Base-by-base conservation (phyloP, 2,329 filamentous ascomycete species). In the Aureobasidium musti region DNA sequence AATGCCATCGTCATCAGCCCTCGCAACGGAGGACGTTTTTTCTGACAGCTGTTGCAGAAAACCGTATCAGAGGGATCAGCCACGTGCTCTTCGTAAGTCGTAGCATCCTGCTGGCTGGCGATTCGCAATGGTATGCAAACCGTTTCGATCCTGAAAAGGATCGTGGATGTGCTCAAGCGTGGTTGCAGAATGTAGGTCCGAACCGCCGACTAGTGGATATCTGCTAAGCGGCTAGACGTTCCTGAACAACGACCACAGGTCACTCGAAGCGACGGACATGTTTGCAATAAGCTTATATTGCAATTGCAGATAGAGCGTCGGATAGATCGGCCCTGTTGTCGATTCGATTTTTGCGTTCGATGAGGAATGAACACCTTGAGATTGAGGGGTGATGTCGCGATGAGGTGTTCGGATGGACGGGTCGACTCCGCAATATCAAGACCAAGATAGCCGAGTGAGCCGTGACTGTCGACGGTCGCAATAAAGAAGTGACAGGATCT, bases 151-250 rank as follows among this genome's bases (percentile, higher is more conserved):
- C 21, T 41, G n/a, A 21, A 35, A 39, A 26, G 35, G 53, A 28
- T 37, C 10, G 17, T 39, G 14, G 14, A 14, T 39, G 35, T 39
- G 14, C 11, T 35, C 13, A 39, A 21, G 5, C 14, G 35, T 41
- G 7, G 14, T 26, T 56, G 50, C 30, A 54, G 33, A 30, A 17
- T 6, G 21, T 3, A 35, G n/a, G 6, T 21, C 30, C n/a, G 50
- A 10, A 11, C n/a, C n/a, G 28, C n/a, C n/a, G 50, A 35, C 8
- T 23, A 13, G 14, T 14, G 13, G 14, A 37, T 23, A n/a, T 26
- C 21, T 56, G 54, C 17, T 59, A 59, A 59, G 54, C 54, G 54
- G 54, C 39, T 59, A 21, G 11, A 30, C 23, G 54, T 28, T n/a
- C n/a, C 14, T 8, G 6, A 11, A 13, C 1, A 17, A 39, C 7